phyloP scores from a whole-genome alignment of 305 asterid genomes.

The Fraxinus floribunda region DNA sequence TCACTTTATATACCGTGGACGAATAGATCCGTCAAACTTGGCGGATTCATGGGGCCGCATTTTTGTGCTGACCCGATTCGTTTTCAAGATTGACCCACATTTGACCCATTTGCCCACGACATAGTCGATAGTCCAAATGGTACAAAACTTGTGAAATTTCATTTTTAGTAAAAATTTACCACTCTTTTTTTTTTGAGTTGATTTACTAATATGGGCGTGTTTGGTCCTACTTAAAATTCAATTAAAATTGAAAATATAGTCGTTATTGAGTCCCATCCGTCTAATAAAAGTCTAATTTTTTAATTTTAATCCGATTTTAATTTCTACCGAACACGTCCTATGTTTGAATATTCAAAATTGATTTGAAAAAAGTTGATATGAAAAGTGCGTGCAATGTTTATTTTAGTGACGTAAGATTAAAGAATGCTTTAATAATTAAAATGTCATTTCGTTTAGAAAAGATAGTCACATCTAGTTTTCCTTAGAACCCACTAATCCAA shows the following conservation, averaged over 20 bases:
- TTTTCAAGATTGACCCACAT: slow-evolving; percentile 9
- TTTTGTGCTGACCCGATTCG: slow-evolving; percentile 8
- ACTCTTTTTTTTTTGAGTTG: neutral
- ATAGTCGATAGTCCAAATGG: neutral
- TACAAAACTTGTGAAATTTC: neutral
- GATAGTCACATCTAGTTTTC: neutral
- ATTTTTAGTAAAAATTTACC: neutral
- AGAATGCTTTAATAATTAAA: neutral
- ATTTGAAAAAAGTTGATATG: neutral
- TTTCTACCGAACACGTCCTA: too few relatives aligned
- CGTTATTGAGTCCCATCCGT: too few relatives aligned
- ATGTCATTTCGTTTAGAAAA: neutral
- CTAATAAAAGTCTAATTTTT: too few relatives aligned
- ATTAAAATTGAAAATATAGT: too few relatives aligned
- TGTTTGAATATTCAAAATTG: neutral
- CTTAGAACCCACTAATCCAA: neutral
- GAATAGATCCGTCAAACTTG: slow-evolving; percentile 26
- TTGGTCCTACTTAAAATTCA: too few relatives aligned
- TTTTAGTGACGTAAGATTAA: neutral
- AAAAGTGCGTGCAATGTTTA: neutral
- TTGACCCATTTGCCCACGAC: neutral
- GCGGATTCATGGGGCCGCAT: slow-evolving; percentile 21
- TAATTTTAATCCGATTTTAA: too few relatives aligned
- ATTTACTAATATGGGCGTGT: neutral
- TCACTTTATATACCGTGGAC: slow-evolving; percentile 20